These are phyloP conservation scores for Lagenidium sp. DNA, from an alignment of 352 stramenopile genomes.

Conservation along the genomic window DNA sequence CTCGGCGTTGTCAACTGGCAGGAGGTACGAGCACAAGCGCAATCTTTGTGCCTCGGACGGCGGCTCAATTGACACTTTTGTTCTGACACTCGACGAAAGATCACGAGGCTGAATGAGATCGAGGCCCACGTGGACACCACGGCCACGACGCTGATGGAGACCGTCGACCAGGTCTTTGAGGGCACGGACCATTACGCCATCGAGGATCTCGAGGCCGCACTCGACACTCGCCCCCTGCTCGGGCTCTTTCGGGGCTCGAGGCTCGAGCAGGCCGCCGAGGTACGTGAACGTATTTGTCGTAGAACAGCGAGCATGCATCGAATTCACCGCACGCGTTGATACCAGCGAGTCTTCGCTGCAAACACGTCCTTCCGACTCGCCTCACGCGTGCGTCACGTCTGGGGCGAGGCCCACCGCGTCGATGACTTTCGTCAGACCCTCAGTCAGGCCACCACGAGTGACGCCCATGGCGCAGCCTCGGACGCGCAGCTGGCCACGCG, in stretches of 20 bases:
- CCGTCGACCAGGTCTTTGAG: constrained; percentile 11
- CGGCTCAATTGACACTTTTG: neutral
- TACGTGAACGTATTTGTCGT: constrained; percentile 8
- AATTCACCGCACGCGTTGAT: too few relatives aligned
- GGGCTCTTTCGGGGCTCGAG: constrained; percentile 22
- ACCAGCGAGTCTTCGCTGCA: too few relatives aligned
- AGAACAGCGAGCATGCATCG: too few relatives aligned
- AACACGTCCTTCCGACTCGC: too few relatives aligned
- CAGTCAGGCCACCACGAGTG: constrained; percentile 10
- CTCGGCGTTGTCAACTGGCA: constrained; percentile 23
- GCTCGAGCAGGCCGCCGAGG: constrained; percentile 20
- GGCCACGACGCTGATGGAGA: constrained; percentile 24
- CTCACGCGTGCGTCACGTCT: constrained; percentile 60
- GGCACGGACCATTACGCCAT: constrained; percentile 19
- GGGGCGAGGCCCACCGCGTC: constrained; percentile 56
- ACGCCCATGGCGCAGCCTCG: neutral
- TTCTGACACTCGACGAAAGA: too few relatives aligned
- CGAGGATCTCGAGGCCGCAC: constrained; percentile 18
- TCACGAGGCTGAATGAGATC: constrained; percentile 33
- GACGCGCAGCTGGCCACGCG: constrained; percentile 4
- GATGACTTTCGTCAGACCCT: constrained; percentile 22
- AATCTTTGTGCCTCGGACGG: neutral
- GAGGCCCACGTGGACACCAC: constrained; percentile 21
- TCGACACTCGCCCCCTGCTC: constrained; percentile 9
- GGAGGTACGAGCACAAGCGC: constrained; percentile 13